phyloP scores from a whole-genome alignment of 2,329 filamentous ascomycete species.

The Hymenotorrendiella dingleyae region DNA sequence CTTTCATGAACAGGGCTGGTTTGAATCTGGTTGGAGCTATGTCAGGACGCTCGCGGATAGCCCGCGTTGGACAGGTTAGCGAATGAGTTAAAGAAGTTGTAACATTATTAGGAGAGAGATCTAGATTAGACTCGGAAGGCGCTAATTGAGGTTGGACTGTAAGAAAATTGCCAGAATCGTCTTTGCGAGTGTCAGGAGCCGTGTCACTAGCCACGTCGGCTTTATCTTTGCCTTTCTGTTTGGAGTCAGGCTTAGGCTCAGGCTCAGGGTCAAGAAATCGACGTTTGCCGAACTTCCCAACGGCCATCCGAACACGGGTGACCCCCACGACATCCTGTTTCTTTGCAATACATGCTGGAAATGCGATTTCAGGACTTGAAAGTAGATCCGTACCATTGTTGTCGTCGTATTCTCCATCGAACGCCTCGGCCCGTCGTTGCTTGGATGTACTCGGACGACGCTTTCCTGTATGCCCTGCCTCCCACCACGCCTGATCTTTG shows the following conservation, averaged over 20 bases:
- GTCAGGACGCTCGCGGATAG: slow-evolving; percentile 29
- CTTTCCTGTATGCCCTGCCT: slow-evolving; percentile 45
- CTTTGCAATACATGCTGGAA: slow-evolving; percentile 11
- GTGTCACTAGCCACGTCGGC: neutral
- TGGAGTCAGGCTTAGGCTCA: slow-evolving; percentile 5
- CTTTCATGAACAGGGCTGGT: slow-evolving; percentile 78
- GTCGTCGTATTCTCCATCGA: slow-evolving; percentile 63
- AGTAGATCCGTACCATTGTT: slow-evolving; percentile 42
- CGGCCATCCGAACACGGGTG: slow-evolving; percentile 1
- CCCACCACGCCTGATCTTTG: slow-evolving; percentile 70
- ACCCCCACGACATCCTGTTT: neutral
- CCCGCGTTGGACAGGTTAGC: slow-evolving; percentile 33
- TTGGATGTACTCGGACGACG: slow-evolving; percentile 32
- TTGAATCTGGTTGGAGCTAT: slow-evolving; percentile 64
- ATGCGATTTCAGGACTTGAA: slow-evolving; percentile 12
- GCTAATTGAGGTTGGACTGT: neutral
- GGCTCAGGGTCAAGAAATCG: slow-evolving; percentile 4
- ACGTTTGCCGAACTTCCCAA: neutral
- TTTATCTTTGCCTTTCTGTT: slow-evolving; percentile 10
- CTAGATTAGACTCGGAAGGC: slow-evolving; percentile 1
- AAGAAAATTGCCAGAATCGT: slow-evolving; percentile 1
- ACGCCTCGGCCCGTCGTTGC: slow-evolving; percentile 50
- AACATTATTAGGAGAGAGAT: slow-evolving; percentile 1
- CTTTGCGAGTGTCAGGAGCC: neutral
- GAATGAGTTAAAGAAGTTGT: slow-evolving; percentile 19